Evolutionary conservation across 2,329 filamentous ascomycete species (phyloP), one percentile per base, ranked within the genome.

Genomic region (Bipolaris bicolor): DNA sequence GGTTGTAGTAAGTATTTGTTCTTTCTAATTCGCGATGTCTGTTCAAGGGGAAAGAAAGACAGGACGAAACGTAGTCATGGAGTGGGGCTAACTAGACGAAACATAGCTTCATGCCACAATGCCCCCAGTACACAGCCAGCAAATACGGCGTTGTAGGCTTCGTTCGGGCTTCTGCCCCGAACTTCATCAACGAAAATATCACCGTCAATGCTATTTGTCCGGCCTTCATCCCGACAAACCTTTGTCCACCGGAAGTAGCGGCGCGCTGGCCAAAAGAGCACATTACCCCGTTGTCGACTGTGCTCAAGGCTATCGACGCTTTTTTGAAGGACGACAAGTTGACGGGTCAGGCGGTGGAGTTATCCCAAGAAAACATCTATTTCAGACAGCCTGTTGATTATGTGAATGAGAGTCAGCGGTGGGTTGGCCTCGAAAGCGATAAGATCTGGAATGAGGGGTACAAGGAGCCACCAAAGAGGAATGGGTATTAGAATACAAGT

Each of bases 91-190:
- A 51, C 26, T 15, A 18, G 16, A 9, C 10, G 20, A 24, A 33
- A n/a, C 9, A 45, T 15, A 57, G 55, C 41, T 46, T 43, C 29
- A 70, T 75, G 70, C 61, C 63, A 1, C 70, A 71, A 26, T 73
- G 72, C 20, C 78, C 79, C 0, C 74, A 79, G 56, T 81, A 81
- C 57, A 74, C 74, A 1, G 74, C 78, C 13, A 70, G 72, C 22
- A 81, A 81, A 60, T 77, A 79, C 60, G 79, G 71, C 7, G 64
- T 81, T 13, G 64, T 81, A 1, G 78, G 77, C 7, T 64, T 81
- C 18, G 69, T 73, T 6, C 72, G 77, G 11, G 66, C 72, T 16
- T 59, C 76, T 1, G 77, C 68, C 1, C 72, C 76, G 0, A 60
- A 69, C 0, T 70, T 78, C n/a, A 58, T 68, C 16, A 68, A 71